Percentiles rank a stretch among this genome's conserved stretches.
Evolutionary conservation across 1,284 basidiomycete species (phyloP).

Genomic region (Mixia osmundae): DNA sequence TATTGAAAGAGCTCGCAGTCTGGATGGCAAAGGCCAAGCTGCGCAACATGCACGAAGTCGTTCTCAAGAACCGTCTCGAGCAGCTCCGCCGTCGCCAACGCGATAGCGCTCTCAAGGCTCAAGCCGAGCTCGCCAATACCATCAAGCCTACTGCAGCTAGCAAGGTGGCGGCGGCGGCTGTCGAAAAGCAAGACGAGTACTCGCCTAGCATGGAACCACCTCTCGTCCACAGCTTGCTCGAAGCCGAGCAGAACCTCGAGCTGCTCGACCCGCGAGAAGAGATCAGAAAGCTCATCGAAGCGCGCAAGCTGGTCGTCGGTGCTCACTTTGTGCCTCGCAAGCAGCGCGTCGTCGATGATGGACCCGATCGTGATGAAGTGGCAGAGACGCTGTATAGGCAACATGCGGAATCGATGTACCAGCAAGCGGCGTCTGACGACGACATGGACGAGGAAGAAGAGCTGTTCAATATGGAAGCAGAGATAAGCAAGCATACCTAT

Average conservation of each 20-base stretch:
- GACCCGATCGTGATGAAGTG: conserved; percentile 29
- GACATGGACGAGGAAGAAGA: conserved; percentile 91
- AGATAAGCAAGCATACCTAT: conserved; percentile 57
- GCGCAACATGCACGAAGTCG: conserved; percentile 76
- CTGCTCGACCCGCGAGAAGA: conserved; percentile 49
- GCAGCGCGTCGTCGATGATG: neutral
- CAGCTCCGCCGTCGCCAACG: conserved; percentile 84
- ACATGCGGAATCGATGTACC: conserved; percentile 58
- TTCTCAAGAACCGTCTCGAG: conserved; percentile 82
- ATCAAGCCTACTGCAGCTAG: conserved; percentile 24
- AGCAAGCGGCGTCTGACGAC: conserved; percentile 46
- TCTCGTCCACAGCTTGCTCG: conserved; percentile 1
- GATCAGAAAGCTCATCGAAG: conserved; percentile 34
- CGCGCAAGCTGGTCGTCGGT: conserved; percentile 20
- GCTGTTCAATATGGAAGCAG: conserved; percentile 71
- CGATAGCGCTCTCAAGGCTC: conserved; percentile 75
- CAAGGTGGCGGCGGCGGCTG: conserved; percentile 7
- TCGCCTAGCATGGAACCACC: conserved; percentile 57
- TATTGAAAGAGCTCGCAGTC: conserved; percentile 78
- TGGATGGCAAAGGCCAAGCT: conserved; percentile 98
- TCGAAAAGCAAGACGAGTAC: conserved; percentile 19
- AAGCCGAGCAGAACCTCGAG: conserved; percentile 48
- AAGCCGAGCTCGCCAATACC: conserved; percentile 68
- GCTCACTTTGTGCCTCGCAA: conserved; percentile 1
- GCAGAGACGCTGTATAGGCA: conserved; percentile 37